Evolutionary conservation across 2,329 filamentous ascomycete genomes (phyloP), one percentile per base, ranked within the genome.

Genomic region (Pestalotiopsis sp.): DNA sequence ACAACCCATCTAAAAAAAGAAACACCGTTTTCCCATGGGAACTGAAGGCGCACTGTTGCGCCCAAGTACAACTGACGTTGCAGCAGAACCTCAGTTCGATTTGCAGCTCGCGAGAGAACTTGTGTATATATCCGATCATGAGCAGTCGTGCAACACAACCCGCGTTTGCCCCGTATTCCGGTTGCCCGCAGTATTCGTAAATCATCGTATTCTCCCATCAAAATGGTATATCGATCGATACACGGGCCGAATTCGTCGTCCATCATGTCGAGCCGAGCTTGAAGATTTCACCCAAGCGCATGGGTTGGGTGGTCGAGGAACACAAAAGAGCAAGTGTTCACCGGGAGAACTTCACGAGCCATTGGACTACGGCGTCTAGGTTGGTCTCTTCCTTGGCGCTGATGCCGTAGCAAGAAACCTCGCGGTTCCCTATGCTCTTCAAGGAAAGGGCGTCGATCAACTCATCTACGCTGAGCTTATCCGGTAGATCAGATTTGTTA

Each of bases 331-430:
- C 59, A 23, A 20, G 13, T 68, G 45, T 67, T 89, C 82, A 94
- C 82, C 91, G 91, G 71, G 94, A 92, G 80, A 93, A 92, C 74
- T 94, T 95, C 80, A 99, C 95, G 79, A 99, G 86, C 93, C 96
- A 99, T 79, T 97, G 93, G 76, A 99, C 86, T 65, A 99, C 96
- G 6, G 95, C 96, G 78, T 99, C 95, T 72, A 99, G 90, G 82
- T 99, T 99, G 68, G 95, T 99, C 83, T 99, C 96, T 80, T 98
- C 95, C 82, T 98, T 98, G 70, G 95, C 96, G 80, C 95, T 98
- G 83, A 99, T 98, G 71, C 95, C 95, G 81, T 99, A 99, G 83
- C 96, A 98, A 83, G 94, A 97, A 74, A 99, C 95, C 81, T 99
- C 96, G 67, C 96, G 93, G 76, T 94, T 92, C 69, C 91, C 92